Evolutionary conservation across 352 stramenopile species (phyloP).

Genomic region (Blastocystis sp.): DNA sequence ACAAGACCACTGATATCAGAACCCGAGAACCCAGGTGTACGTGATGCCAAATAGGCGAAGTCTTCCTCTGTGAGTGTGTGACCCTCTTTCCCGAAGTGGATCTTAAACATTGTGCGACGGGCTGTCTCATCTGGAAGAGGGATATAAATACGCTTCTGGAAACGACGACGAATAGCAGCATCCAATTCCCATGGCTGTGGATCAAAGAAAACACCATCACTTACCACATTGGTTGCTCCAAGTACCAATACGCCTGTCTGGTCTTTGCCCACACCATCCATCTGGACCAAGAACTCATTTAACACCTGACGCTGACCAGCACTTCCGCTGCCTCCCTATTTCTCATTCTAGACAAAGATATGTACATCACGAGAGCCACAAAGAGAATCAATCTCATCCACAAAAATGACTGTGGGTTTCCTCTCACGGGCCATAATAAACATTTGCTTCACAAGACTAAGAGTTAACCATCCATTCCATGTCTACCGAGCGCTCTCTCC

Average conservation of each 20-base stretch:
- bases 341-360: not conserved
- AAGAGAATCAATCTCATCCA: slow-evolving; percentile 93
- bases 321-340: slow-evolving; percentile 74
- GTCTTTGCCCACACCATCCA: slow-evolving; percentile 88
- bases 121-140: slow-evolving; percentile 84
- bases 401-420: slow-evolving; percentile 89
- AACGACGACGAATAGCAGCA: slow-evolving; percentile 80
- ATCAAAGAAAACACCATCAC: not conserved
- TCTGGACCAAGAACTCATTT: slow-evolving; percentile 94
- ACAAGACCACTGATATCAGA: slow-evolving; percentile 94
- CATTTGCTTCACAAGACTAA: slow-evolving; percentile 90
- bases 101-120: slow-evolving; percentile 87
- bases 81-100: slow-evolving; percentile 93
- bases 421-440: slow-evolving; percentile 94
- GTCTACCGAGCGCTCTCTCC: slow-evolving; percentile 82
- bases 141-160: slow-evolving; percentile 89
- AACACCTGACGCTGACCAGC: slow-evolving; percentile 94
- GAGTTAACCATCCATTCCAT: slow-evolving; percentile 75
- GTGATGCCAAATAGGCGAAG: slow-evolving; percentile 85
- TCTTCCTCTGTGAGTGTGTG: slow-evolving; percentile 87
- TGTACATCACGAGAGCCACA: slow-evolving; percentile 79
- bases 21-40: slow-evolving; percentile 89
- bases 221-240: slow-evolving; percentile 87
- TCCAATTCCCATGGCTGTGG: slow-evolving; percentile 88
- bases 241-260: slow-evolving; percentile 88